Conservation (phyloP, 2,329 filamentous ascomycete genomes). For the Penicillium hordei region DNA sequence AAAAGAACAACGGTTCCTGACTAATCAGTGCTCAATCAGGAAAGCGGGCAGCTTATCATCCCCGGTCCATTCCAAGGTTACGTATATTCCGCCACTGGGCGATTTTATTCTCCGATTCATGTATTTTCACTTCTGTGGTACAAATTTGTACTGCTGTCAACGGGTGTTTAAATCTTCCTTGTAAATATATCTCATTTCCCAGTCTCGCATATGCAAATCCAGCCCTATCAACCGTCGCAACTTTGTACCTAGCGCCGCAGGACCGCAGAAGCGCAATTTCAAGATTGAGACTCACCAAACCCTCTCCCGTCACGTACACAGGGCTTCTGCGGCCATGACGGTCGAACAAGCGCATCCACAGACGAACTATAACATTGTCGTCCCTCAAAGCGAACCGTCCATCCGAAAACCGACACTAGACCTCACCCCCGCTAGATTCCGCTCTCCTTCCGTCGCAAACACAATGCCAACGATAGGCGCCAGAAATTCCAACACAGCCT, state of each 20-base stretch:
- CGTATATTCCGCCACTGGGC: constrained; percentile 1
- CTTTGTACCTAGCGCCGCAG: constrained; percentile 13
- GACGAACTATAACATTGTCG: background rate
- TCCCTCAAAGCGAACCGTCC: background rate
- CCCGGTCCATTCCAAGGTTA: background rate
- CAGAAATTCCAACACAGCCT: background rate
- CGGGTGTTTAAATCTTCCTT: background rate
- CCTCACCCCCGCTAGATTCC: background rate
- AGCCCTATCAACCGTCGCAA: constrained; percentile 8
- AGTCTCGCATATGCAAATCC: background rate
- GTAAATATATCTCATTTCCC: background rate
- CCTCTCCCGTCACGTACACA: background rate
- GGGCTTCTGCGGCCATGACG: constrained; percentile 17
- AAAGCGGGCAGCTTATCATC: background rate
- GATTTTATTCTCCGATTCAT: background rate
- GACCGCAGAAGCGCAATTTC: constrained; percentile 10
- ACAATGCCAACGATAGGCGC: constrained; percentile 8
- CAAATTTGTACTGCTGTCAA: background rate
- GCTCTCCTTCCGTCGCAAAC: constrained; percentile 12
- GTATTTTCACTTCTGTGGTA: background rate
- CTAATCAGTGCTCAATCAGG: background rate
- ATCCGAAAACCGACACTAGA: background rate
- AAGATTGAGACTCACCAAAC: background rate
- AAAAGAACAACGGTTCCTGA: background rate
- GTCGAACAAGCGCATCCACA: constrained; percentile 9